phyloP scores from a whole-genome alignment of 805 yeast genomes.

The Yamadazyma sp. region DNA sequence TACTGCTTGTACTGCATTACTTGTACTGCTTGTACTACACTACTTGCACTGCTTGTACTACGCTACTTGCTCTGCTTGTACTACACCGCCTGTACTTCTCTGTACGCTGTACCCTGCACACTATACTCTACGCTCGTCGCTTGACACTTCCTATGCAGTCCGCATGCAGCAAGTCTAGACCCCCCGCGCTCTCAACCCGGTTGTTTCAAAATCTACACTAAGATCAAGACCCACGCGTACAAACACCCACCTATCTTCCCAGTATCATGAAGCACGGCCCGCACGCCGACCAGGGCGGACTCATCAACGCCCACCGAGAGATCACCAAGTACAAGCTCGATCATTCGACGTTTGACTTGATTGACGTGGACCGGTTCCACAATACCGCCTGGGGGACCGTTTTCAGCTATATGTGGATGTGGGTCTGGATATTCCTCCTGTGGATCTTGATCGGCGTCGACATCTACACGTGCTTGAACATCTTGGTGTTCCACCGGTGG shows the following conservation, averaged over 20 bases:
- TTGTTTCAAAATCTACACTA: too few species aligned
- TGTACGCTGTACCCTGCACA: background rate
- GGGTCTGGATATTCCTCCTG: constrained; percentile 52
- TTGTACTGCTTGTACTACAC: too few species aligned
- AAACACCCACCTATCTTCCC: background rate
- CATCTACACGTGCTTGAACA: constrained; percentile 72
- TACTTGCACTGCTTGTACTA: too few species aligned
- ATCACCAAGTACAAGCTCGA: constrained; percentile 32
- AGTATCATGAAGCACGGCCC: background rate
- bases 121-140: background rate
- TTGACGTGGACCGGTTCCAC: constrained; percentile 47
- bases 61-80: too few species aligned
- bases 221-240: too few species aligned
- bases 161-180: too few species aligned
- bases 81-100: background rate
- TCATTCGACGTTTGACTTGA: constrained; percentile 48
- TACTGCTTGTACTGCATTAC: too few species aligned
- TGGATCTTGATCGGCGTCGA: constrained; percentile 62
- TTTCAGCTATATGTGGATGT: constrained; percentile 40
- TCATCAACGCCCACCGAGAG: constrained; percentile 24
- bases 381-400: constrained; percentile 47
- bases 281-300: constrained; percentile 5
- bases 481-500: constrained; percentile 74
- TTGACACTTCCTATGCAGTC: too few species aligned
- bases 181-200: too few species aligned